A percentile compares a stretch with the other conserved stretches of the same genome.
Conservation (phyloP, 2,329 filamentous ascomycete genomes). For the Calonectria pseudoreteaudii region DNA sequence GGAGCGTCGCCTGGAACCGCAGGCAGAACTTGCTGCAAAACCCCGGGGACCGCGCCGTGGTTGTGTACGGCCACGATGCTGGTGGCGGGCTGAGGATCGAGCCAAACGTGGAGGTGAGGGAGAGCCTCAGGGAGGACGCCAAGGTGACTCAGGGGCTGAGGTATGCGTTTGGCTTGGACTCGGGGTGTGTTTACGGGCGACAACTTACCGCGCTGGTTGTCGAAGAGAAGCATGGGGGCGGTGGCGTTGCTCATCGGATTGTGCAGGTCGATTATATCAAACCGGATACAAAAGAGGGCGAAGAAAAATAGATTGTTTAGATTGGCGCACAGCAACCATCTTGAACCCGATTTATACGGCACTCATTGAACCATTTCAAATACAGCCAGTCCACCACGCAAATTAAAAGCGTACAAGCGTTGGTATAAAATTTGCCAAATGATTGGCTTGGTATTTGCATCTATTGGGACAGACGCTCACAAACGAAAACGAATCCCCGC, state of each 20-base stretch:
- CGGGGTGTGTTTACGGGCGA: constrained; percentile 77
- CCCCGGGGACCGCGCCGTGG: constrained; percentile 61
- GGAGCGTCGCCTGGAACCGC: constrained; percentile 35
- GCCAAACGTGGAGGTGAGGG: not conserved
- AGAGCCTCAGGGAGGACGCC: not conserved
- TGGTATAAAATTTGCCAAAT: not conserved
- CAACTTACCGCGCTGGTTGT: constrained; percentile 33
- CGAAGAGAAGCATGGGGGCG: not conserved
- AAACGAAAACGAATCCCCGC: not conserved
- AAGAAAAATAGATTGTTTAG: not conserved
- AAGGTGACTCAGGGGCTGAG: constrained; percentile 41
- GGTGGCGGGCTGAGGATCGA: constrained; percentile 69
- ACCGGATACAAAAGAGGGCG: not conserved
- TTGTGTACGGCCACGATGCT: constrained; percentile 88
- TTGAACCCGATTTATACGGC: not conserved
- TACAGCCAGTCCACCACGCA: not conserved
- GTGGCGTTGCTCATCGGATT: constrained; percentile 21
- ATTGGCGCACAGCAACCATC: too few species aligned
- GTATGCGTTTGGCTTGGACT: constrained; percentile 86
- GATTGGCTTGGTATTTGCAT: not conserved
- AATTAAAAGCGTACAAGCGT: not conserved
- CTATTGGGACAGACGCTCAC: not conserved
- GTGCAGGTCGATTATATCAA: constrained; percentile 14
- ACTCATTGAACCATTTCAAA: not conserved
- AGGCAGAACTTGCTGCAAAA: constrained; percentile 26